Conservation (phyloP, 2,329 filamentous ascomycete genomes). For the Penicillium sp. region DNA sequence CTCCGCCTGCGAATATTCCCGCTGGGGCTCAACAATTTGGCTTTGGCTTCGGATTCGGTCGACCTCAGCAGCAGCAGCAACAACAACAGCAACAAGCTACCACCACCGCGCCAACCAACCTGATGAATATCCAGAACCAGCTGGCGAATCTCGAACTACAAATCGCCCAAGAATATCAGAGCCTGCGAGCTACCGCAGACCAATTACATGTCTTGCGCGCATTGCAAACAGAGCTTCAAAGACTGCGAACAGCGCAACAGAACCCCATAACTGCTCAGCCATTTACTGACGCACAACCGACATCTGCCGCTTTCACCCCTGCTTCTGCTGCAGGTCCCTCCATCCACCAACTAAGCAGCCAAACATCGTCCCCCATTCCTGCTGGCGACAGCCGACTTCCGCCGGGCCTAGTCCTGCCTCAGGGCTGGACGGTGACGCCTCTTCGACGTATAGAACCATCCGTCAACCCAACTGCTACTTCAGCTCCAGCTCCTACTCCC, state of each 20-base stretch:
- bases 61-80: slow-evolving; percentile 23
- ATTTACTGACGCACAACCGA: slow-evolving; percentile 5
- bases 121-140: slow-evolving; percentile 51
- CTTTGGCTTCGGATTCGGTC: slow-evolving; percentile 34
- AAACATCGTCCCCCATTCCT: slow-evolving; percentile 29
- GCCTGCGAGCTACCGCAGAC: slow-evolving; percentile 60
- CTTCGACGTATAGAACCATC: slow-evolving; percentile 31
- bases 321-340: slow-evolving; percentile 21
- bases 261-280: slow-evolving; percentile 14
- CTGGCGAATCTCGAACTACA: slow-evolving; percentile 65
- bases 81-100: slow-evolving; percentile 14
- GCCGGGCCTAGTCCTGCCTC: slow-evolving; percentile 49
- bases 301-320: slow-evolving; percentile 15
- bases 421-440: slow-evolving; percentile 51
- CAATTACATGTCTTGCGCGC: slow-evolving; percentile 66
- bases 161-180: slow-evolving; percentile 63
- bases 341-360: slow-evolving; percentile 24
- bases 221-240: slow-evolving; percentile 63
- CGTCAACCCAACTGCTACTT: neutral
- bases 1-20: slow-evolving; percentile 25
- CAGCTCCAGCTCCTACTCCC: neutral
- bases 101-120: slow-evolving; percentile 18
- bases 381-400: slow-evolving; percentile 47
- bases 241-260: slow-evolving; percentile 54
- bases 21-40: slow-evolving; percentile 35